phyloP scores from a whole-genome alignment of 331 rosid species.

The Pyrus hybrid region DNA sequence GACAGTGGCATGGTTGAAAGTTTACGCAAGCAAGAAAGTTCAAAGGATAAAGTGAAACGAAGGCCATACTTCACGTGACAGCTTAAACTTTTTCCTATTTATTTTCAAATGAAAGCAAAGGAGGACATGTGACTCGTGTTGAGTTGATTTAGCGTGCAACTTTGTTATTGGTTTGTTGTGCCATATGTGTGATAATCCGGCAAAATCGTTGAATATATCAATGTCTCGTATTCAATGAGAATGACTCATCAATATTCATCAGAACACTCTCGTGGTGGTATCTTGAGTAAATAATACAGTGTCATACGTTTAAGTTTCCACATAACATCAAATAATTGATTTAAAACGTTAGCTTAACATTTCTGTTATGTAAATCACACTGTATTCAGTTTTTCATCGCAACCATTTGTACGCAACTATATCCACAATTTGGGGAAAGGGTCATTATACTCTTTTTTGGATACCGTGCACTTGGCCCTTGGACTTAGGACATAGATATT shows the following conservation, averaged over 20 bases:
- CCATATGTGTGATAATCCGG: too few species aligned
- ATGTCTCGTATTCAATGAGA: not conserved
- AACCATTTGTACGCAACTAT: not conserved
- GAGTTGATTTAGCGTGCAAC: not conserved
- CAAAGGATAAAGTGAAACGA: too few species aligned
- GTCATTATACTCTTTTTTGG: too few species aligned
- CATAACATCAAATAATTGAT: too few species aligned
- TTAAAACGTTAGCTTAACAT: fast-evolving
- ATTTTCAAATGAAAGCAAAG: not conserved
- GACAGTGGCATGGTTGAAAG: too few species aligned
- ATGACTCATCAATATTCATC: too few species aligned
- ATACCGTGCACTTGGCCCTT: not conserved
- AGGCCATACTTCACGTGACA: too few species aligned
- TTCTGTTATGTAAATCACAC: too few species aligned
- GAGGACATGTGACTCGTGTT: not conserved
- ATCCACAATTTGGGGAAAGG: not conserved
- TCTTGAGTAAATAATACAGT: not conserved
- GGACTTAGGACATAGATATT: not conserved
- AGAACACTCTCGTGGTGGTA: too few species aligned
- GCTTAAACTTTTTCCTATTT: too few species aligned
- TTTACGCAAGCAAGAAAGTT: too few species aligned
- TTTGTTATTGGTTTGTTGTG: not conserved
- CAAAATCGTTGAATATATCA: not conserved
- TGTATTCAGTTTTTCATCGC: not conserved
- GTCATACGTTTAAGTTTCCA: too few species aligned